Conservation (phyloP, 2,329 filamentous ascomycete genomes). For the Epicoccum sorghinum region DNA sequence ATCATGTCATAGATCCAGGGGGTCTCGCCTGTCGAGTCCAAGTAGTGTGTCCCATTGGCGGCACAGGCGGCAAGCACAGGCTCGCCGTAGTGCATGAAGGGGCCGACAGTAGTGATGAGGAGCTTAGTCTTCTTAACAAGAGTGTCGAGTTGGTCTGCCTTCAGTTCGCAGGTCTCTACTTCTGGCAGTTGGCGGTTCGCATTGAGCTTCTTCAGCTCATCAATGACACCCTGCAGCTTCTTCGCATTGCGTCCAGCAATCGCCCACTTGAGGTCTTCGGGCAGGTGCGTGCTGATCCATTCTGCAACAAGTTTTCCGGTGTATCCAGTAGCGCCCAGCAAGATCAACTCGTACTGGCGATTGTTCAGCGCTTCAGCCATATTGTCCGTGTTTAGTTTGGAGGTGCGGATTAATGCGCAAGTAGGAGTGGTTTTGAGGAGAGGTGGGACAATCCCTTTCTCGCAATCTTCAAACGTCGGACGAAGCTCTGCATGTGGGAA, state of each 20-base stretch:
- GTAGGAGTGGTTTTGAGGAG: slow-evolving; percentile 11
- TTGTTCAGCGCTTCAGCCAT: slow-evolving; percentile 31
- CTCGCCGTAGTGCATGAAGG: slow-evolving; percentile 68
- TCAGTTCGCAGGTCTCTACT: slow-evolving; percentile 50
- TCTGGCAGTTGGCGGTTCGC: slow-evolving; percentile 67
- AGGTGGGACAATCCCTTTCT: slow-evolving; percentile 17
- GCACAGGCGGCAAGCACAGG: slow-evolving; percentile 70
- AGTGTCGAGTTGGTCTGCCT: slow-evolving; percentile 56
- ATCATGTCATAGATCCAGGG: slow-evolving; percentile 70
- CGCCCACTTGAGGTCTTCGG: slow-evolving; percentile 84
- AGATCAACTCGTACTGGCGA: slow-evolving; percentile 68
- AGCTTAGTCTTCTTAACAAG: slow-evolving; percentile 63
- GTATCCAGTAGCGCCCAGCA: slow-evolving; percentile 78
- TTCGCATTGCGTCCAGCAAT: slow-evolving; percentile 79
- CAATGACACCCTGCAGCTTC: slow-evolving; percentile 73
- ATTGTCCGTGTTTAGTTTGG: slow-evolving; percentile 6
- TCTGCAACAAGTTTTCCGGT: slow-evolving; percentile 80
- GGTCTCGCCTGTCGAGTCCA: slow-evolving; percentile 70
- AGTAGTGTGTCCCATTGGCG: slow-evolving; percentile 68
- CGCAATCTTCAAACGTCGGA: slow-evolving; percentile 23
- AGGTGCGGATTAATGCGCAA: slow-evolving; percentile 7
- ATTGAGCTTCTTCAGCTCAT: slow-evolving; percentile 70
- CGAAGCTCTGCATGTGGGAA: slow-evolving; percentile 29
- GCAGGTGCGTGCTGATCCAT: slow-evolving; percentile 72
- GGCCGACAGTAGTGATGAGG: slow-evolving; percentile 67